Evolutionary conservation across 116 monocot species (phyloP).

Genomic region (Papilionanthe hybrid): DNA sequence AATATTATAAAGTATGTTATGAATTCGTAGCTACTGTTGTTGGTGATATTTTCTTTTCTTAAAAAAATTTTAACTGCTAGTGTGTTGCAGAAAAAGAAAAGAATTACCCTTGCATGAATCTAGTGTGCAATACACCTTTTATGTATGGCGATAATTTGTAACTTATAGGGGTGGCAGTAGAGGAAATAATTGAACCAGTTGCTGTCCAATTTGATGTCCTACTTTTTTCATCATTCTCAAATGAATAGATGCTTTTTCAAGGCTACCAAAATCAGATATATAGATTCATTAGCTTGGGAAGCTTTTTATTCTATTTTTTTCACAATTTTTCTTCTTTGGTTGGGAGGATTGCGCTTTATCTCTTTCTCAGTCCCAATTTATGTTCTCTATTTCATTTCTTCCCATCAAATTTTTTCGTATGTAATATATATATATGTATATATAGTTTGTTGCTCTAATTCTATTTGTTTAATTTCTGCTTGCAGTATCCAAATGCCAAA

Average conservation of each 20-base stretch:
- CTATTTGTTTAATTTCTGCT: background rate
- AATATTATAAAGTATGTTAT: too few species aligned
- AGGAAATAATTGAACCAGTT: background rate
- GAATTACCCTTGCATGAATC: too few species aligned
- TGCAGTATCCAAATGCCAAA: slow-evolving; percentile 88
- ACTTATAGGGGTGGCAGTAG: too few species aligned
- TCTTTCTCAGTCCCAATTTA: background rate
- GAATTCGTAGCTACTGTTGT: too few species aligned
- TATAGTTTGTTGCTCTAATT: background rate
- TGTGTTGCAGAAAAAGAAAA: too few species aligned
- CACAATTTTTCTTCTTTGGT: background rate
- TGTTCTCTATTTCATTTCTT: background rate
- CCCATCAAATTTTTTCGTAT: background rate
- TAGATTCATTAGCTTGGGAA: background rate
- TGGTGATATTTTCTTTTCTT: too few species aligned
- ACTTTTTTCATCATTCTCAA: background rate
- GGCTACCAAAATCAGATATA: background rate
- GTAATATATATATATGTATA: too few species aligned
- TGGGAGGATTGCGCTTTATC: background rate
- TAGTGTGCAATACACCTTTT: too few species aligned
- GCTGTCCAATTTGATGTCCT: background rate
- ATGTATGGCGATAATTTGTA: too few species aligned
- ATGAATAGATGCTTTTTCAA: background rate
- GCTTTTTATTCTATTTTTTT: background rate
- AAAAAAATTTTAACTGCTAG: too few species aligned